Evolutionary conservation across 73 alveolate species (phyloP), one percentile per base, ranked within the genome.

Genomic region (Paraurostyla sp.): DNA sequence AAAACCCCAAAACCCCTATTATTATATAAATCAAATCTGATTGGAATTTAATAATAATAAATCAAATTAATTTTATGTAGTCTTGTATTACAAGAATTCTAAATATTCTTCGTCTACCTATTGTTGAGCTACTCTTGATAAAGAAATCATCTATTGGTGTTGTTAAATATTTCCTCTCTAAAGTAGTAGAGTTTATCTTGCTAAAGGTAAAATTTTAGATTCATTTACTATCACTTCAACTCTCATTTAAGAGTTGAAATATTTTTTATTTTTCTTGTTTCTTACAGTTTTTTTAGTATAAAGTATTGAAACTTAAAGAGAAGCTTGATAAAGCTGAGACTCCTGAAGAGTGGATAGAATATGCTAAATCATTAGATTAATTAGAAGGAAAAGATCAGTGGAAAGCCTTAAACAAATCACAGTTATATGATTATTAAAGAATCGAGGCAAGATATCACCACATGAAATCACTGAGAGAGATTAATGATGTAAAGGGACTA

Each of bases 311-410:
- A 33, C 56, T 52, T 40, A 49, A 52, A 32, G 75, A 84, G 46
- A 68, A 58, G 76, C 71, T 87, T 20, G 85, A 33, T 0, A 40
- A 23, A 15, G 82, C 82, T 43, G 9, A 48, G 52, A 20, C 52
- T 13, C 80, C 50, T 22, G 87, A 92, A 46, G 73, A 85, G 13
- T 92, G 93, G 88, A 71, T 42, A 25, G 50, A 35, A 32, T 40
- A 69, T 1, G 95, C 95, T 36, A 15, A 59, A 23, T 75, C 76
- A 18, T 76, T 93, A 9, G 97, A 93, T 90, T 22, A 71, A 20
- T 76, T 93, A 4, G 83, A 85, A 52, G 94, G 94, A 4, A 84
- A 82, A n/a, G 91, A 93, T 38, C 59, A 65, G 20, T 93, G 97
- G 94, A 93, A 91, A 71, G 16, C 20, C 45, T 52, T 71, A 25